Percentiles rank a stretch among this genome's conserved stretches.
Evolutionary conservation across 1,284 basidiomycete species (phyloP).

Genomic region (Chalciporus sp.): DNA sequence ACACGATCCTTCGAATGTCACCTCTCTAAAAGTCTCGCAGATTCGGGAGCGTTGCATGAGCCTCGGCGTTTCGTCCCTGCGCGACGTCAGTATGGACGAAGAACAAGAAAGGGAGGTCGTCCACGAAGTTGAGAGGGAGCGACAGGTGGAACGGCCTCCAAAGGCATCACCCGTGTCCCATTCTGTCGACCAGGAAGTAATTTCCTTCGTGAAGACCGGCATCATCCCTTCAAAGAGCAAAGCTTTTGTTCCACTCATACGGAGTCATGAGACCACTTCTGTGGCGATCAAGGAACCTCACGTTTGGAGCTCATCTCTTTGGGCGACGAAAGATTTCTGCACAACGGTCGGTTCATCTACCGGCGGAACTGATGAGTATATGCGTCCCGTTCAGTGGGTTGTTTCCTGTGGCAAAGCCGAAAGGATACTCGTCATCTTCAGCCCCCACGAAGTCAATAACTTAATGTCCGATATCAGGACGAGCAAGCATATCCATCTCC

Average conservation of each 20-base stretch:
- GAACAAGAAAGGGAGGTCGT: constrained; percentile 53
- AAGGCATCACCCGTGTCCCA: constrained; percentile 26
- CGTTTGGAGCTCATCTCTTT: constrained; percentile 26
- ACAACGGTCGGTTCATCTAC: not conserved
- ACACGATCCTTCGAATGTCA: not conserved
- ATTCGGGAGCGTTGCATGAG: constrained; percentile 31
- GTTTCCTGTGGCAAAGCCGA: constrained; percentile 28
- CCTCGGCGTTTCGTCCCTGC: constrained; percentile 31
- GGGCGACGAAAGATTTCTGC: constrained; percentile 36
- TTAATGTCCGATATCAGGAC: constrained; percentile 42
- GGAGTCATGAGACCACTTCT: constrained; percentile 15
- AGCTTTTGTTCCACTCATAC: constrained; percentile 10
- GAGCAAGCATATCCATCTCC: constrained; percentile 39
- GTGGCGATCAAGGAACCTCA: constrained; percentile 4
- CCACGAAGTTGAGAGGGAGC: constrained; percentile 46
- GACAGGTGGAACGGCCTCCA: constrained; percentile 39
- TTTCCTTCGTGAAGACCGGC: constrained; percentile 29
- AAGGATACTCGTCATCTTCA: constrained; percentile 40
- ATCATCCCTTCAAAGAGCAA: not conserved
- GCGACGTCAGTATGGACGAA: constrained; percentile 37
- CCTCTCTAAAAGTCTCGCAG: constrained; percentile 15
- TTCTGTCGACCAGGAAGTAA: constrained; percentile 22
- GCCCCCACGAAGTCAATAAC: constrained; percentile 47
- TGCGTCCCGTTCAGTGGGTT: constrained; percentile 49
- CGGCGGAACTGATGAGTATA: constrained; percentile 31